phyloP scores from a whole-genome alignment of 306 rosid genomes.

The Citrullus colocynthis region DNA sequence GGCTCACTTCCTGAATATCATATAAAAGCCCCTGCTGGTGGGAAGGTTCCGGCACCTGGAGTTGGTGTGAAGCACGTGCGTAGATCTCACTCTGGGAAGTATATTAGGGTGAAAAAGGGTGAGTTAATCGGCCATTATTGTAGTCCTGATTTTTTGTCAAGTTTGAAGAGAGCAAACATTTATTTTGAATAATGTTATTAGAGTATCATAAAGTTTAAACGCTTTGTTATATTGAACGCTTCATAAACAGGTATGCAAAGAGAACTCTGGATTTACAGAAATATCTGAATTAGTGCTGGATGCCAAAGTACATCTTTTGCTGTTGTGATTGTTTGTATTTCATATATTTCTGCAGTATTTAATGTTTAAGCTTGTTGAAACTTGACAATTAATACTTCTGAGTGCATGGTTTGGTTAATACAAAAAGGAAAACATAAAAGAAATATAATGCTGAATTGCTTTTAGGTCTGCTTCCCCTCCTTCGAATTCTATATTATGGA shows the following conservation, averaged over 20 bases:
- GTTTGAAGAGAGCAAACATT: background rate
- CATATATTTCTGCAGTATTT: background rate
- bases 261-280: background rate
- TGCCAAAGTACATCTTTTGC: background rate
- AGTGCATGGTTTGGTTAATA: background rate
- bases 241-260: background rate
- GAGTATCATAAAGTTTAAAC: background rate
- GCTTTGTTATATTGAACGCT: background rate
- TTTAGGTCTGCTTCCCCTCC: background rate
- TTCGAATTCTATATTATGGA: background rate
- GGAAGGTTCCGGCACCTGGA: slow-evolving; percentile 71
- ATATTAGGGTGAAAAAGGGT: slow-evolving; percentile 78
- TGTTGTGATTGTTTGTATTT: background rate
- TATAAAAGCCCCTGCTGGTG: slow-evolving; percentile 67
- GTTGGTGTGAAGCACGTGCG: slow-evolving; percentile 71
- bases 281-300: background rate
- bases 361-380: background rate
- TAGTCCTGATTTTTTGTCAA: background rate
- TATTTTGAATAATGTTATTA: background rate
- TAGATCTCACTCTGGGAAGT: slow-evolving; percentile 76
- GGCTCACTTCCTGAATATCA: slow-evolving; percentile 61
- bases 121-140: slow-evolving; percentile 11
- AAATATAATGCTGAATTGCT: background rate
- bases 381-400: background rate
- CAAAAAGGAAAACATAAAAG: background rate